A percentile compares a stretch with the other conserved stretches of the same genome.
phyloP scores from a whole-genome alignment of 164 flowering plant species.

The Annona cherimola region DNA sequence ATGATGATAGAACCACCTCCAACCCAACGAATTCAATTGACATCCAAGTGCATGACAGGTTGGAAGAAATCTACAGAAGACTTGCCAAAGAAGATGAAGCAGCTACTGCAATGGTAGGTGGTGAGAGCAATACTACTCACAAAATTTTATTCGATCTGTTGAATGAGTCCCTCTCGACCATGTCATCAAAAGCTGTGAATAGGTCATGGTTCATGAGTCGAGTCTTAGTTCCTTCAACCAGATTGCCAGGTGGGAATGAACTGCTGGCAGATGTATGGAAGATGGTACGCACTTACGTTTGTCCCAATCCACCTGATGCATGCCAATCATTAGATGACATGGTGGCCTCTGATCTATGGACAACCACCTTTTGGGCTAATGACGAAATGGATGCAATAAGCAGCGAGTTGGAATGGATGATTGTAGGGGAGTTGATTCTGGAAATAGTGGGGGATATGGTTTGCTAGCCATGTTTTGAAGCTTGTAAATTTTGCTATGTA shows the following conservation, averaged over 20 bases:
- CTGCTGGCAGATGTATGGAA: conserved; percentile 53
- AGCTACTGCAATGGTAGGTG: conserved; percentile 17
- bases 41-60: conserved; percentile 53
- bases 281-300: conserved; percentile 30
- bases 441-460: conserved; percentile 52
- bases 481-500: background rate
- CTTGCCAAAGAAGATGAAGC: conserved; percentile 21
- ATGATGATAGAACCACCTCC: conserved; percentile 9
- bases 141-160: conserved; percentile 59
- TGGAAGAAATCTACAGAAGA: conserved; percentile 51
- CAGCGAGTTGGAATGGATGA: conserved; percentile 48
- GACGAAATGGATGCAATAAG: conserved; percentile 44
- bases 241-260: conserved; percentile 39
- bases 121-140: conserved; percentile 33
- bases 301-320: conserved; percentile 35
- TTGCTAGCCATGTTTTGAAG: background rate
- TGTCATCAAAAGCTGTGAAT: conserved; percentile 39
- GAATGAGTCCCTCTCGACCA: conserved; percentile 52
- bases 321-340: conserved; percentile 43
- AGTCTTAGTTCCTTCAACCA: conserved; percentile 15
- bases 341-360: conserved; percentile 43
- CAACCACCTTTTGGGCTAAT: conserved; percentile 20
- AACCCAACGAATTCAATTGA: conserved; percentile 45
- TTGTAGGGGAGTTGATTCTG: conserved; percentile 53
- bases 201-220: conserved; percentile 39